Conservation (phyloP, 2,329 filamentous ascomycete species). For the Gliomastix tumulicola region DNA sequence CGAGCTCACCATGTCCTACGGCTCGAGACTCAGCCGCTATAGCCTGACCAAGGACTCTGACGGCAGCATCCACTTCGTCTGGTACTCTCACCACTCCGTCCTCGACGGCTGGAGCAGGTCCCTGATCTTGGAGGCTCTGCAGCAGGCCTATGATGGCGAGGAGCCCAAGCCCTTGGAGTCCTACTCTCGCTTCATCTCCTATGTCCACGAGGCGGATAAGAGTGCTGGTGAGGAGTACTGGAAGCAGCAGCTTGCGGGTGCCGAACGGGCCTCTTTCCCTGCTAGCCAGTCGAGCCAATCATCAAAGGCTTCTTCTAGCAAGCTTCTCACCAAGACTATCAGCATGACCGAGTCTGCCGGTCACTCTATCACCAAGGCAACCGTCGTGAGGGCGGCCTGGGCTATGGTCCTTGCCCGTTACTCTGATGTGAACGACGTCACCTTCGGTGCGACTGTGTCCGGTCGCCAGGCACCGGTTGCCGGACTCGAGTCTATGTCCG, state of each 20-base stretch:
- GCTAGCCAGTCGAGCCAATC: neutral
- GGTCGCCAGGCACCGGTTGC: constrained; percentile 10
- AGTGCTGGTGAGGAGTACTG: neutral
- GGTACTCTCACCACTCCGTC: constrained; percentile 10
- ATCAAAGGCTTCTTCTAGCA: neutral
- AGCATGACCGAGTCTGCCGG: neutral
- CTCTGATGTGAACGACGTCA: constrained; percentile 19
- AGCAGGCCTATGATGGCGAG: constrained; percentile 3
- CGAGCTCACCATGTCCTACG: constrained; percentile 4
- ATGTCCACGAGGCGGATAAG: neutral
- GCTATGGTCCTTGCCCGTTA: constrained; percentile 13
- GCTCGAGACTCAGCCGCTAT: constrained; percentile 4
- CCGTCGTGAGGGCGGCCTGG: constrained; percentile 6
- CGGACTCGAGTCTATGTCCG: constrained; percentile 5
- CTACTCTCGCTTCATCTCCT: constrained; percentile 6
- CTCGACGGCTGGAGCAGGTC: neutral
- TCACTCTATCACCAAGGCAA: constrained; percentile 6
- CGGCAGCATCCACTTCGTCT: constrained; percentile 6
- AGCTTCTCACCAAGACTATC: neutral
- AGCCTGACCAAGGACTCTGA: constrained; percentile 1
- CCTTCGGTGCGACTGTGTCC: constrained; percentile 10
- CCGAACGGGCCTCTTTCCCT: constrained; percentile 1
- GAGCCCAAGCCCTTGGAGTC: constrained; percentile 1
- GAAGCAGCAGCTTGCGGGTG: neutral
- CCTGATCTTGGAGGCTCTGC: constrained; percentile 1